These are phyloP conservation scores for Sporothrix dimorphospora DNA, from an alignment of 2,329 filamentous ascomycete genomes.

Conservation along the genomic window DNA sequence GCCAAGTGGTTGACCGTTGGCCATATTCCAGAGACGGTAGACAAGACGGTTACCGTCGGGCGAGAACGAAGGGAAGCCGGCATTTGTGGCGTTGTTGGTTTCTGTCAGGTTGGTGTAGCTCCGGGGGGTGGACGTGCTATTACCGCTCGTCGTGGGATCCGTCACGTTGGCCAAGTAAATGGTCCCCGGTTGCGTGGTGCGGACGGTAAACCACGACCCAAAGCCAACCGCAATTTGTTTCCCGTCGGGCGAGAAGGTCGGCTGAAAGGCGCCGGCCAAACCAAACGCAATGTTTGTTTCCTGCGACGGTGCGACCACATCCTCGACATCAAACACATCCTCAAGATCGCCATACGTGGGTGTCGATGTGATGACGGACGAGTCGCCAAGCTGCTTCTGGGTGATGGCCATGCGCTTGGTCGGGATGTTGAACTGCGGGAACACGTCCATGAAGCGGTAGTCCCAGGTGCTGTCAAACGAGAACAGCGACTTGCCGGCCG, in stretches of 20 bases:
- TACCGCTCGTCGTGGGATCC: neutral
- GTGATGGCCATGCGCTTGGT: neutral
- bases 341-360: neutral
- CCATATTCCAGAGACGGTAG: constrained; percentile 1
- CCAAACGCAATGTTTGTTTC: neutral
- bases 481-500: neutral
- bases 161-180: neutral
- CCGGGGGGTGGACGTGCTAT: no score
- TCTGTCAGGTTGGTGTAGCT: neutral
- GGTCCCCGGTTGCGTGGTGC: neutral
- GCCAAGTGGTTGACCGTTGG: neutral
- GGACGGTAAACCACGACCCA: neutral
- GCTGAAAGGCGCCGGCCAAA: neutral
- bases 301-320: neutral
- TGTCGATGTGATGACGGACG: neutral
- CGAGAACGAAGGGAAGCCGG: constrained; percentile 15
- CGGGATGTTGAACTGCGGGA: constrained; percentile 2
- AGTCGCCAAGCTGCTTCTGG: neutral
- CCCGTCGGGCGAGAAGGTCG: neutral
- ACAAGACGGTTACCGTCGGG: constrained; percentile 6
- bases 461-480: constrained; percentile 3
- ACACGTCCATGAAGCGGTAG: constrained; percentile 16
- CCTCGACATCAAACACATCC: neutral
- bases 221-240: constrained; percentile 3
- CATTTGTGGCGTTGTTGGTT: neutral